A percentile compares a stretch with the other conserved stretches of the same genome.
These are phyloP conservation scores for Leccinum subtestaceum DNA, from an alignment of 768 basidiomycete genomes.

Conservation along the genomic window DNA sequence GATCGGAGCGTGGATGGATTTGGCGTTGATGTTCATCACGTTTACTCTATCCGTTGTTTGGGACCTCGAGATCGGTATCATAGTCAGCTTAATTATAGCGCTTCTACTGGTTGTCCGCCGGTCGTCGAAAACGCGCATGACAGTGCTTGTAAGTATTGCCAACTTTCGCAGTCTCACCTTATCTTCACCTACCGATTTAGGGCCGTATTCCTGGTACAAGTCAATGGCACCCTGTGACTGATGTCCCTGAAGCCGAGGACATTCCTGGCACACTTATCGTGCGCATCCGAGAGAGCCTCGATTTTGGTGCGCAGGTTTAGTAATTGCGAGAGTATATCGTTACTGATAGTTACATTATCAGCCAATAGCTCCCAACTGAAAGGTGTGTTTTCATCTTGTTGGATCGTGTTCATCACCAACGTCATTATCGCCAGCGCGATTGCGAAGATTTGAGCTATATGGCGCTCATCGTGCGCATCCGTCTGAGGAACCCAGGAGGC, in stretches of 20 bases:
- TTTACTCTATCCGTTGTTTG: slow-evolving; percentile 86
- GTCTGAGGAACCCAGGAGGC: slow-evolving; percentile 78
- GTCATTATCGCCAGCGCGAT: slow-evolving; percentile 49
- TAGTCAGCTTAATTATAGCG: slow-evolving; percentile 84
- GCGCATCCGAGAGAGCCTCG: slow-evolving; percentile 84
- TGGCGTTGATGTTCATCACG: slow-evolving; percentile 82
- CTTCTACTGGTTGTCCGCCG: slow-evolving; percentile 87
- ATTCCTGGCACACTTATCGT: slow-evolving; percentile 82
- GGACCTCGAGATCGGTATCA: slow-evolving; percentile 89
- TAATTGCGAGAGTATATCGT: neutral
- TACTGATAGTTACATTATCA: slow-evolving; percentile 21
- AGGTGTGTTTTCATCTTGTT: slow-evolving; percentile 36
- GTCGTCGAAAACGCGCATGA: slow-evolving; percentile 86
- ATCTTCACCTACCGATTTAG: slow-evolving; percentile 34
- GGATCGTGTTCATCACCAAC: neutral
- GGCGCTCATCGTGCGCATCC: slow-evolving; percentile 80
- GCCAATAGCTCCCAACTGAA: slow-evolving; percentile 96
- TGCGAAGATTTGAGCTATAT: slow-evolving; percentile 85
- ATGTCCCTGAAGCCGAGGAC: slow-evolving; percentile 82
- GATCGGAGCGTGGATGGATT: slow-evolving; percentile 92
- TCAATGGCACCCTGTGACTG: slow-evolving; percentile 86
- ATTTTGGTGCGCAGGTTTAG: slow-evolving; percentile 63
- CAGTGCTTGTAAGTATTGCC: slow-evolving; percentile 61
- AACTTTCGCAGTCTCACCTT: neutral
- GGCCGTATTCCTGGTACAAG: slow-evolving; percentile 88